phyloP scores from a whole-genome alignment of 805 yeast species.

The Saccharomycopsis fibuligera region DNA sequence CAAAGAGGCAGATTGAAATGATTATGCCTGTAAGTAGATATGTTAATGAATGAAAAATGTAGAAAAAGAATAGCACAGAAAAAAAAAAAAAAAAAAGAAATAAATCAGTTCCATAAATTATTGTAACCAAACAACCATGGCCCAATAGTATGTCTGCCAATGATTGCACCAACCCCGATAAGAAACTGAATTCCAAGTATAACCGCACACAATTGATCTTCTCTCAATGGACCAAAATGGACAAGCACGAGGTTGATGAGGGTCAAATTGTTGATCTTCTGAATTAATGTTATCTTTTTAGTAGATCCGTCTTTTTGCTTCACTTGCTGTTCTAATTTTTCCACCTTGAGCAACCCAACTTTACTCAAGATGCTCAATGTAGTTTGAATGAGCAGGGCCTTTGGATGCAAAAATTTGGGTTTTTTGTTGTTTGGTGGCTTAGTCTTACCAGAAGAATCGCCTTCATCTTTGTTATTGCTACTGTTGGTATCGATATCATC shows the following conservation, averaged over 20 bases:
- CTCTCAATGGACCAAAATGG: slow-evolving; percentile 86
- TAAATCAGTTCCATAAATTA: slow-evolving; percentile 52
- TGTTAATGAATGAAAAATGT: too few species aligned
- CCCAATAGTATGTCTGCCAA: slow-evolving; percentile 77
- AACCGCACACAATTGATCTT: slow-evolving; percentile 61
- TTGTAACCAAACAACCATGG: slow-evolving; percentile 86
- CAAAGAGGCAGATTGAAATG: too few species aligned
- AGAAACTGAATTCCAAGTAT: slow-evolving; percentile 58
- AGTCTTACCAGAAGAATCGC: neutral
- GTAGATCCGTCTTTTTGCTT: slow-evolving; percentile 24
- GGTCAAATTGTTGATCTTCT: slow-evolving; percentile 73
- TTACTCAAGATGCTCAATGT: slow-evolving; percentile 42
- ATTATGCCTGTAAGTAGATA: too few species aligned
- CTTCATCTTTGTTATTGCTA: neutral
- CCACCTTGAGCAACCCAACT: slow-evolving; percentile 43
- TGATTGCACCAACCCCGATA: slow-evolving; percentile 60
- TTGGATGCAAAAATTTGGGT: slow-evolving; percentile 19
- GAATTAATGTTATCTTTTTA: slow-evolving; percentile 23
- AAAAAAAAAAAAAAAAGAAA: too few species aligned
- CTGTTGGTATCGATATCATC: neutral
- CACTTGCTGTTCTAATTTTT: slow-evolving; percentile 29
- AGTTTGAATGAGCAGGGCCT: slow-evolving; percentile 28
- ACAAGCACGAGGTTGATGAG: slow-evolving; percentile 77
- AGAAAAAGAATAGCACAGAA: too few species aligned
- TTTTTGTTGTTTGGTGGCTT: neutral